Evolutionary conservation across 495 filamentous ascomycete species (phyloP), one percentile per base, ranked within the genome.

Genomic region (Cetradonia linearis): DNA sequence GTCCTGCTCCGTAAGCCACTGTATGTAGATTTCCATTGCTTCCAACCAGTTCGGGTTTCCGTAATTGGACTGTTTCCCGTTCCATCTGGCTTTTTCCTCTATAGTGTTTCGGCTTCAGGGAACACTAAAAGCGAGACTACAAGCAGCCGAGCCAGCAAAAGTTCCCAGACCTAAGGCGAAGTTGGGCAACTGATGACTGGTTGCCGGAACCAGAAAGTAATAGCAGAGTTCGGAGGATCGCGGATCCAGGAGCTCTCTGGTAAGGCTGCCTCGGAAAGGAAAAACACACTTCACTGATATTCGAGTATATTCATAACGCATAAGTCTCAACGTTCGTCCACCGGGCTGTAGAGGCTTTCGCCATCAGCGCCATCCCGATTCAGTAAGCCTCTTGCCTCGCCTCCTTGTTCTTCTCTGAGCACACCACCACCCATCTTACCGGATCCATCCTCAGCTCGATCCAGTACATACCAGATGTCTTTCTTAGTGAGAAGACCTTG

Each of bases 401-500:
- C 75, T 30, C 68, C 68, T 44, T 72, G 64, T 33, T 67, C 65
- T 54, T 74, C 73, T 46, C 72, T 70, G 31, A 75, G 72, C 3
- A 74, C 65, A 28, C 71, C 69, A 23, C 61, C 67, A 20, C 55
- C 60, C 25, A 69, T 63, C 44, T 37, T 73, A 55, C 66, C 67
- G n/a, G 69, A 68, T 20, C 71, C 72, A 49, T 84, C 85, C 65
- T 91, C 86, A 18, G 84, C 82, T 25, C 86, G 87, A 69, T 95
- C 91, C 13, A 98, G 74, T 23, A 95, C 83, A 66, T 87, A 89
- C 87, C 90, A 96, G n/a, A 95, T 84, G 73, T 98, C 93, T 75
- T 98, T 97, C 78, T 97, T 97, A 25, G 94, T 98, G 65, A 97
- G 72, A 50, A 98, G 68, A 1, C 93, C 93, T 69, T 88, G 84